A percentile compares a stretch with the other conserved stretches of the same genome.
Conservation (phyloP, 2,329 filamentous ascomycete species). For the Aspergillus sp. region DNA sequence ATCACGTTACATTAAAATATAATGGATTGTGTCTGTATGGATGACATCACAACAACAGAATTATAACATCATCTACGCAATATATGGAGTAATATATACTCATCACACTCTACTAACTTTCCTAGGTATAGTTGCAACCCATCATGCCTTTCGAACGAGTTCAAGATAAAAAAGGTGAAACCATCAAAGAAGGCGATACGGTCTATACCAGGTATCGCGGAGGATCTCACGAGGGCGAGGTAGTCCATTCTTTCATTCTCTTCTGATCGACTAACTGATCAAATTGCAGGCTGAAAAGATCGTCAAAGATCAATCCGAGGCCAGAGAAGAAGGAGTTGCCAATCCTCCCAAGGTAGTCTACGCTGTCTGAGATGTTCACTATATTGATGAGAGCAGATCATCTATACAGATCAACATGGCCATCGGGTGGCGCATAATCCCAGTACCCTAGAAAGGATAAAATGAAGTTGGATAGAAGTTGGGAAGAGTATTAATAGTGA, state of each 20-base stretch:
- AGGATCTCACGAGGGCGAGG: constrained; percentile 18
- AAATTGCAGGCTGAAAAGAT: constrained; percentile 15
- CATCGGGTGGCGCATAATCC: constrained; percentile 22
- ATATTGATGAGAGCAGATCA: constrained; percentile 9
- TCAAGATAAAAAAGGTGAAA: constrained; percentile 17
- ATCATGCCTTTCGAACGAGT: constrained; percentile 15
- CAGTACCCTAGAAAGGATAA: constrained; percentile 7
- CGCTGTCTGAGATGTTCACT: too few species aligned
- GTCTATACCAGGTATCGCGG: constrained; percentile 18
- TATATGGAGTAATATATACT: background rate
- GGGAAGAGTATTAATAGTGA: too few species aligned
- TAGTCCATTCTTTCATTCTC: constrained; percentile 5
- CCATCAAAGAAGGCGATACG: constrained; percentile 16
- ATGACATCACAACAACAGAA: constrained; percentile 1
- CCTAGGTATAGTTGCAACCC: background rate
- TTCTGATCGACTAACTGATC: constrained; percentile 1
- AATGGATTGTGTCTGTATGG: too few species aligned
- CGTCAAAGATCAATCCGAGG: constrained; percentile 15
- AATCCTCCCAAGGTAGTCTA: constrained; percentile 18
- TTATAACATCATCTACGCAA: background rate
- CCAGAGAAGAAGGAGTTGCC: constrained; percentile 16
- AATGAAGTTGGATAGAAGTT: background rate
- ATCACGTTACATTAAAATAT: too few species aligned
- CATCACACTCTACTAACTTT: background rate
- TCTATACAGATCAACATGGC: constrained; percentile 23